These are phyloP conservation scores for Alternaria hordeiaustralica DNA, from an alignment of 2,329 filamentous ascomycete species.

Conservation along the genomic window DNA sequence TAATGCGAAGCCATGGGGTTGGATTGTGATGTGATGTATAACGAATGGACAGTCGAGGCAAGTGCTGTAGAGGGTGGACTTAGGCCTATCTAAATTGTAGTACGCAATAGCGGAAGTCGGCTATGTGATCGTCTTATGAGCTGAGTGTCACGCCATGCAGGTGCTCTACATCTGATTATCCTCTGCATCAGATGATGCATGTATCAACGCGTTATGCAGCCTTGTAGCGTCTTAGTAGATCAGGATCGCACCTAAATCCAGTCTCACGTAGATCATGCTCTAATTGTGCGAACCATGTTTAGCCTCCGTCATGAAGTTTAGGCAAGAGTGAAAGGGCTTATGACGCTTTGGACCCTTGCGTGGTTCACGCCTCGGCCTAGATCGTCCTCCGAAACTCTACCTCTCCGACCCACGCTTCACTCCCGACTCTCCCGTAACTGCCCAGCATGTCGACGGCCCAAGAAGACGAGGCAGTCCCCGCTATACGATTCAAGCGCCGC, in stretches of 20 bases:
- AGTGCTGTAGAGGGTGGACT: background rate
- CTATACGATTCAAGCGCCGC: slow-evolving; percentile 42
- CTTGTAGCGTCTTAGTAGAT: background rate
- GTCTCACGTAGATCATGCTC: background rate
- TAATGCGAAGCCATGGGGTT: background rate
- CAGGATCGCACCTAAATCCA: background rate
- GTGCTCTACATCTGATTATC: slow-evolving; percentile 1
- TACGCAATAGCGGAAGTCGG: background rate
- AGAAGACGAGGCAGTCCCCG: slow-evolving; percentile 18
- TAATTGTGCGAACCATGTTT: background rate
- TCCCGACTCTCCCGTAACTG: background rate
- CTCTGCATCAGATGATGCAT: slow-evolving; percentile 3
- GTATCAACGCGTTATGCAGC: background rate
- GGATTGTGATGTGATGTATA: too few species aligned
- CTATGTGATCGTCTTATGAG: slow-evolving; percentile 15
- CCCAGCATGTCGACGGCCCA: slow-evolving; percentile 23
- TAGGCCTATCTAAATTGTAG: background rate
- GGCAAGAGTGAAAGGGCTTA: background rate
- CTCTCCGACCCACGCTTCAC: background rate
- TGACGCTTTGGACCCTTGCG: slow-evolving; percentile 3
- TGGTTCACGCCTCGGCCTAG: slow-evolving; percentile 3
- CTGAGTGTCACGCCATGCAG: slow-evolving; percentile 38
- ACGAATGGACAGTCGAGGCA: background rate
- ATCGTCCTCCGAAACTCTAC: background rate
- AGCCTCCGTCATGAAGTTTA: background rate